phyloP scores from a whole-genome alignment of 2,329 filamentous ascomycete species.

The Sporothrix phasma region DNA sequence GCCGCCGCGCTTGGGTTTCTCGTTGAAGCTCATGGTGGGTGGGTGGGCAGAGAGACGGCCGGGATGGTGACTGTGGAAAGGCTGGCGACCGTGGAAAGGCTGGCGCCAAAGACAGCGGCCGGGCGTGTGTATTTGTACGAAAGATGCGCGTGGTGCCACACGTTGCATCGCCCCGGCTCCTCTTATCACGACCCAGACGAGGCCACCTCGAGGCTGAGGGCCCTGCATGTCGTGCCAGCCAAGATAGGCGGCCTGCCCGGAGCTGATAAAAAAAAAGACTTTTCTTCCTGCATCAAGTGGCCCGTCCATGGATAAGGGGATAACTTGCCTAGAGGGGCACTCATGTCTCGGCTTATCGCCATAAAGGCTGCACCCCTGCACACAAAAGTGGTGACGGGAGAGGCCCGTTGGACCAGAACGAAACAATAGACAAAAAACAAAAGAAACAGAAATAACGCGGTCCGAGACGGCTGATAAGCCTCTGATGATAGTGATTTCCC shows the following conservation, averaged over 20 bases:
- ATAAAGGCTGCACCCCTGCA: neutral
- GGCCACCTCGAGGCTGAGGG: neutral
- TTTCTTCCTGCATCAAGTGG: neutral
- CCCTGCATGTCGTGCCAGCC: neutral
- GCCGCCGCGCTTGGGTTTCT: neutral
- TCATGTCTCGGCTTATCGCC: neutral
- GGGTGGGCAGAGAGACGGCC: neutral
- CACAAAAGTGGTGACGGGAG: no score
- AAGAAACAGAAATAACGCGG: neutral
- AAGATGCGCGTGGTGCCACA: neutral
- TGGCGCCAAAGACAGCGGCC: neutral
- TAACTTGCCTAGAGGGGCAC: neutral
- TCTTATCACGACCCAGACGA: neutral
- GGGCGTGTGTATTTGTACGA: neutral
- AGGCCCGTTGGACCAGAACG: neutral
- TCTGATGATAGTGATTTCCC: neutral
- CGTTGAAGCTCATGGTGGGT: neutral
- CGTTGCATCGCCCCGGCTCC: neutral
- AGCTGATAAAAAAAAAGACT: neutral
- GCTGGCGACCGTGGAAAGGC: neutral
- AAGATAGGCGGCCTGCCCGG: neutral
- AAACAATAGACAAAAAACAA: neutral
- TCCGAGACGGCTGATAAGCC: neutral
- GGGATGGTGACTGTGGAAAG: neutral
- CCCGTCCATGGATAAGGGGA: neutral